These are phyloP conservation scores for Solanum microdontum DNA, from an alignment of 257 asterid species.

Conservation along the genomic window DNA sequence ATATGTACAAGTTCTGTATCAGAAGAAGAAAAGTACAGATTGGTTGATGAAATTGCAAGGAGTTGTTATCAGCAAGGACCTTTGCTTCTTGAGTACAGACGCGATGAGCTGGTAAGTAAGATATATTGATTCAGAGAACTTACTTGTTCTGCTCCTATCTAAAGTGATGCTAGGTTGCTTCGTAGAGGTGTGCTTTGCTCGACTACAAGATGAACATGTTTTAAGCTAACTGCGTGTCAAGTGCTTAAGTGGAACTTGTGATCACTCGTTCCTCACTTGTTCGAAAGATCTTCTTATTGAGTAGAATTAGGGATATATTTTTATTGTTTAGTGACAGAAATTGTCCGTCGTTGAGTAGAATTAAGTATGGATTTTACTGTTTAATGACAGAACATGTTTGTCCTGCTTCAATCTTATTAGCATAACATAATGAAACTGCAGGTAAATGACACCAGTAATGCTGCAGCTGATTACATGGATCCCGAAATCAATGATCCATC, in stretches of 20 bases:
- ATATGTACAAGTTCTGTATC: constrained; percentile 25
- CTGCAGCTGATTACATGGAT: background rate
- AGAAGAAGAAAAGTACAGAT: constrained; percentile 41
- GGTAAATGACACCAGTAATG: background rate
- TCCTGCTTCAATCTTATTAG: background rate
- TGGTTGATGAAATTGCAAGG: constrained; percentile 46
- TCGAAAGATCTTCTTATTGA: background rate
- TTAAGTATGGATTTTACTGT: background rate
- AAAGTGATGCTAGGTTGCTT: too few species aligned
- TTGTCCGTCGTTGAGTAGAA: too few species aligned
- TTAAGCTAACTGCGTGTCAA: too few species aligned
- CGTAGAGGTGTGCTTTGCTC: background rate
- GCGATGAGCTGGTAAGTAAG: constrained; percentile 16
- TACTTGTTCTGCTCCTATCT: background rate
- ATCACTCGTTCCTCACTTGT: background rate
- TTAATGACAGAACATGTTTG: background rate
- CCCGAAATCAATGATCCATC: background rate
- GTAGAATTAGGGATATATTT: background rate
- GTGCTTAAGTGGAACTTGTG: too few species aligned
- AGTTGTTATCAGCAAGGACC: constrained; percentile 29
- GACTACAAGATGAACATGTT: background rate
- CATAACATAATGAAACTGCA: background rate
- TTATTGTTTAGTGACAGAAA: background rate
- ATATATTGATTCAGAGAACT: background rate
- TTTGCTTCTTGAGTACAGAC: constrained; percentile 40